Evolutionary conservation across 108 stramenopile genomes (phyloP).

Genomic region (Nitzschia sp.): DNA sequence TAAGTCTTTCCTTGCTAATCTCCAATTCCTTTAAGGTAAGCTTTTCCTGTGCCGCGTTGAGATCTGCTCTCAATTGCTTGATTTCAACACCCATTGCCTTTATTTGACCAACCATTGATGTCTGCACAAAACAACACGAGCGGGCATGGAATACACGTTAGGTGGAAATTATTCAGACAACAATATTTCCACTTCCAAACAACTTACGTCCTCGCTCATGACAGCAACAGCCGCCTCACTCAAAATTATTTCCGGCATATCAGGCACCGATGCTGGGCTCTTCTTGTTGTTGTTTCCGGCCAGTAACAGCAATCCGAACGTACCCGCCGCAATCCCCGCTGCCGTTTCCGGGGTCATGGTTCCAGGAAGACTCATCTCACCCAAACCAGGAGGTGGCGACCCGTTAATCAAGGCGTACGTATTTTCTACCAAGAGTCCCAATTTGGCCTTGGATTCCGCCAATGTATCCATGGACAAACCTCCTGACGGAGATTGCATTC

Average conservation of each 20-base stretch:
- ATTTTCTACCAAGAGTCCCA: conserved; percentile 5
- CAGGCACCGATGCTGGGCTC: background rate
- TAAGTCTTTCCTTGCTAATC: conserved; percentile 31
- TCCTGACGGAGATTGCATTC: background rate
- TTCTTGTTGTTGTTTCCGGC: conserved; percentile 1
- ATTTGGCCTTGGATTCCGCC: conserved; percentile 10
- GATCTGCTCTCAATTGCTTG: conserved; percentile 3
- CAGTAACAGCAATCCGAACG: background rate
- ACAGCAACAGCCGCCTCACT: background rate
- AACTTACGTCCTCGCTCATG: background rate
- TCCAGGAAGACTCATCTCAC: background rate
- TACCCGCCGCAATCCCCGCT: background rate
- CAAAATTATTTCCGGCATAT: too few relatives aligned
- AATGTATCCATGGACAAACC: background rate
- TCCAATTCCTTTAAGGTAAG: conserved; percentile 26
- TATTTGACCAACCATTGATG: conserved; percentile 2
- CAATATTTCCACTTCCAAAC: background rate
- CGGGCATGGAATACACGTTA: background rate
- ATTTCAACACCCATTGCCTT: background rate
- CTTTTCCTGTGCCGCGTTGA: conserved; percentile 14
- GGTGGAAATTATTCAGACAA: background rate
- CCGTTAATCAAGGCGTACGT: background rate
- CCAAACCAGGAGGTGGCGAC: background rate
- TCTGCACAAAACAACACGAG: background rate
- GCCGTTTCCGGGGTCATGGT: background rate